A percentile compares a stretch with the other conserved stretches of the same genome.
These are phyloP conservation scores for Sphenostylis stenocarpa DNA, from an alignment of 306 rosid genomes.

Conservation along the genomic window DNA sequence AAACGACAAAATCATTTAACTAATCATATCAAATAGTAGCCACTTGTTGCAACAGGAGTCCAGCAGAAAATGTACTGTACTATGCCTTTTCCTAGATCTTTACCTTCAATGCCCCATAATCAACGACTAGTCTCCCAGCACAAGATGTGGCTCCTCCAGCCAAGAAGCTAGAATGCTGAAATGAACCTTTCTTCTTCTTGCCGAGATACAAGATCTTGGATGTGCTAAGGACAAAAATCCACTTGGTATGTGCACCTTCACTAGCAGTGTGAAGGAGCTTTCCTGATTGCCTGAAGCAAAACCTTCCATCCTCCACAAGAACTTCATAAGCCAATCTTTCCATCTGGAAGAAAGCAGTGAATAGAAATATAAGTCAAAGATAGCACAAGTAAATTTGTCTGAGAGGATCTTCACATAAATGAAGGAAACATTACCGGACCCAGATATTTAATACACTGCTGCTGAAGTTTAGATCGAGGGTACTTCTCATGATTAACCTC, in stretches of 20 bases:
- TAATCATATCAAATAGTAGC: background rate
- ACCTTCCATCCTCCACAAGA: conserved; percentile 54
- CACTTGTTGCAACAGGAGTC: background rate
- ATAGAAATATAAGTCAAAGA: background rate
- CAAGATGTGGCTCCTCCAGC: conserved; percentile 93
- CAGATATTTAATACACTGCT: conserved; percentile 86
- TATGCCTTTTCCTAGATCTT: background rate
- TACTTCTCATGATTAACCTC: conserved; percentile 63
- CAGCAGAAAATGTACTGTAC: background rate
- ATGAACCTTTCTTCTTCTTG: conserved; percentile 73
- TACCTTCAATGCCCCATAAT: conserved; percentile 82
- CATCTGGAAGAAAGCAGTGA: conserved; percentile 39
- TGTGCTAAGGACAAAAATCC: conserved; percentile 92
- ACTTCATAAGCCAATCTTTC: conserved; percentile 72
- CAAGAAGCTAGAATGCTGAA: conserved; percentile 95
- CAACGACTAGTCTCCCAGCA: conserved; percentile 78
- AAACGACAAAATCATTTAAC: background rate
- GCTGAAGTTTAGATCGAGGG: conserved; percentile 67
- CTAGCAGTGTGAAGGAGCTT: conserved; percentile 51
- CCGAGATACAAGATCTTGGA: conserved; percentile 70
- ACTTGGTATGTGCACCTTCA: conserved; percentile 53
- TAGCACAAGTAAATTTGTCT: background rate
- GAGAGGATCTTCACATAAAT: background rate
- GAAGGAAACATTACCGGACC: conserved; percentile 67
- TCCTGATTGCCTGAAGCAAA: conserved; percentile 52